Percentiles rank a stretch among this genome's conserved stretches.
Conservation (phyloP, 148 eudicot species). For the Chenopodium formosanum region DNA sequence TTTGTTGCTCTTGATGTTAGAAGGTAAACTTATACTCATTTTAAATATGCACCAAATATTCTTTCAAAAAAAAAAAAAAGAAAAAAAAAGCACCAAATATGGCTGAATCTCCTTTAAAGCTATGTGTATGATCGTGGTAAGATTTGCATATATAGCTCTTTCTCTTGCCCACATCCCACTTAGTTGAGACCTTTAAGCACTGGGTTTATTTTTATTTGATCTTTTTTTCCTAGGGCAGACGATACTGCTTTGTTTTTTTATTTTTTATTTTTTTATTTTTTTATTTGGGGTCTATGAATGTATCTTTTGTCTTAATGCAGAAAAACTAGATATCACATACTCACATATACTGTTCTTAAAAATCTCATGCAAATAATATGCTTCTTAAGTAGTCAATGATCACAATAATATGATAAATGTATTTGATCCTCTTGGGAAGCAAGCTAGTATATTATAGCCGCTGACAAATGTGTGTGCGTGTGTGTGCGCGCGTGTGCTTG, state of each 20-base stretch:
- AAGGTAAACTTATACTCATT: slow-evolving; percentile 50
- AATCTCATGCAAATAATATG: background rate
- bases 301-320: background rate
- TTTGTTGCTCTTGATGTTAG: slow-evolving; percentile 99
- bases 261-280: too few relatives aligned
- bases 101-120: background rate
- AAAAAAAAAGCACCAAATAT: background rate
- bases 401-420: background rate
- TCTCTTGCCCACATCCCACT: background rate
- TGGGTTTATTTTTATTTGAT: background rate
- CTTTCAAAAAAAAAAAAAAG: too few relatives aligned
- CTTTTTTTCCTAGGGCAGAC: background rate
- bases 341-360: too few relatives aligned
- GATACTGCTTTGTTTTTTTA: background rate
- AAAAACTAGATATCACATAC: background rate
- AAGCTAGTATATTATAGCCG: background rate
- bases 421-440: background rate
- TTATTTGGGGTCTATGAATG: background rate
- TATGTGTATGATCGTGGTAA: background rate
- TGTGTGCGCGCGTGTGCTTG: too few relatives aligned
- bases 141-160: background rate
- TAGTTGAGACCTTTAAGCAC: background rate
- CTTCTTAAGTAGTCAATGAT: background rate
- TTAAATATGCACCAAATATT: slow-evolving; percentile 1
- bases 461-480: background rate